Base-by-base conservation (phyloP, 495 filamentous ascomycete genomes). In the Hypoxylon lienhwacheense region DNA sequence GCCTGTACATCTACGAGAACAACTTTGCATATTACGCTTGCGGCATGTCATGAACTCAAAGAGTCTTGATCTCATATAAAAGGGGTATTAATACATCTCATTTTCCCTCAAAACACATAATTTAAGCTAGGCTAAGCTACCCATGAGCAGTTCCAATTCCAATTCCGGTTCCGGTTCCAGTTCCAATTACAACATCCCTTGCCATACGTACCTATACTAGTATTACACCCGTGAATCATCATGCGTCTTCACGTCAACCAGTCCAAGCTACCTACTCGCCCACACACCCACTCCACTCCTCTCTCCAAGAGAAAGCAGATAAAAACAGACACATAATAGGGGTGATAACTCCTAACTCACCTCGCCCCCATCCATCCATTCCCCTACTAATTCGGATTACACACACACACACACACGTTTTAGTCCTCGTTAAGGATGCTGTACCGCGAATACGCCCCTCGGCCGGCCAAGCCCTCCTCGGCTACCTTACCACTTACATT, bases 401-500 rank as follows among this genome's bases (percentile, higher is more conserved):
- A n/a, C n/a, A n/a, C n/a, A n/a, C n/a, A n/a, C n/a, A n/a, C n/a
- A n/a, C n/a, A n/a, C n/a, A n/a, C n/a, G n/a, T n/a, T 46, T 50
- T 24, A 62, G 39, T 65, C 62, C 47, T 68, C 64, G 44, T 68
- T 66, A 39, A 71, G 31, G 24, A 52, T 55, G 14, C 61, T 63
- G 42, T 73, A 74, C 50, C 70, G 20, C 21, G 62, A 68, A 31
- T 57, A 68, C 46, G 57, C 28, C 42, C 42, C 14, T 53, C 60
- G 1, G 42, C 62, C 52, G 63, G 16, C 26, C 24, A 26, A 26
- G 24, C 91, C 91, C 70, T 96, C 91, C 70, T 96, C 91, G 1
- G 85, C 91, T 36, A 89, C 72, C 69, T 89, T 89, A 2, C 90
- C 91, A 61, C 89, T 93, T 7, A 92, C 89, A 59, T 89, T 84